Percentiles rank a stretch among this genome's conserved stretches.
Conservation (phyloP, 2,329 filamentous ascomycete species). For the Pseudophaeomoniella oleicola region DNA sequence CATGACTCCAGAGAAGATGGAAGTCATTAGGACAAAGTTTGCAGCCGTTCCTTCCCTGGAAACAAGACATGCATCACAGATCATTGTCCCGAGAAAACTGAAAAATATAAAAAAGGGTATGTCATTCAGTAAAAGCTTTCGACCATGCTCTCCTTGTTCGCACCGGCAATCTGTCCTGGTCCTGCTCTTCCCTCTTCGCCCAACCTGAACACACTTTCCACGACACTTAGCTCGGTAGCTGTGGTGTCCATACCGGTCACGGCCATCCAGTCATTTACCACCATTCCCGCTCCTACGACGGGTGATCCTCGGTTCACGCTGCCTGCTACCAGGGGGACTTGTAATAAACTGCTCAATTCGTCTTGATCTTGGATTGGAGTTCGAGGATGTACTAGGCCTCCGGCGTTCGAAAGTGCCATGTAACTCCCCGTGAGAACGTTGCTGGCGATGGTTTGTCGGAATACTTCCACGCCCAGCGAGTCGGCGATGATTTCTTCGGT, state of each 20-base stretch:
- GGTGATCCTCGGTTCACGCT: slow-evolving; percentile 84
- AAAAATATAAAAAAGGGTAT: no score
- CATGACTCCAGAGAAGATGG: no score
- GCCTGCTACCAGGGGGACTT: slow-evolving; percentile 90
- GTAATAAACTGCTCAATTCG: slow-evolving; percentile 80
- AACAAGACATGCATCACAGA: no score
- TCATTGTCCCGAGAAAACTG: no score
- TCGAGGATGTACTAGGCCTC: slow-evolving; percentile 93
- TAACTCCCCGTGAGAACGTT: slow-evolving; percentile 94
- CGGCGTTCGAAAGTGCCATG: slow-evolving; percentile 92
- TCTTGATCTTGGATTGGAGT: slow-evolving; percentile 96
- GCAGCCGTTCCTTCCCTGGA: no score
- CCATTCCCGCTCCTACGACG: slow-evolving; percentile 93
- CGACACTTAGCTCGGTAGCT: slow-evolving; percentile 90
- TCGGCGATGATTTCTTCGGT: slow-evolving; percentile 98
- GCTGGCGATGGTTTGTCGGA: slow-evolving; percentile 81
- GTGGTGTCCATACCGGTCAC: slow-evolving; percentile 89
- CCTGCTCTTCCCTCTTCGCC: slow-evolving; percentile 62
- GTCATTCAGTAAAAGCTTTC: slow-evolving; percentile 82
- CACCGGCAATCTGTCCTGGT: slow-evolving; percentile 47
- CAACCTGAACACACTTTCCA: slow-evolving; percentile 90
- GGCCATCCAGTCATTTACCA: slow-evolving; percentile 95
- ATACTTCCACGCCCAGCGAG: slow-evolving; percentile 51
- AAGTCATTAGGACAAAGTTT: no score
- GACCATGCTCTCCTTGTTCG: slow-evolving; percentile 94